These are phyloP conservation scores for Globisporangium carolinianum DNA, from an alignment of 352 stramenopile genomes.

Conservation along the genomic window DNA sequence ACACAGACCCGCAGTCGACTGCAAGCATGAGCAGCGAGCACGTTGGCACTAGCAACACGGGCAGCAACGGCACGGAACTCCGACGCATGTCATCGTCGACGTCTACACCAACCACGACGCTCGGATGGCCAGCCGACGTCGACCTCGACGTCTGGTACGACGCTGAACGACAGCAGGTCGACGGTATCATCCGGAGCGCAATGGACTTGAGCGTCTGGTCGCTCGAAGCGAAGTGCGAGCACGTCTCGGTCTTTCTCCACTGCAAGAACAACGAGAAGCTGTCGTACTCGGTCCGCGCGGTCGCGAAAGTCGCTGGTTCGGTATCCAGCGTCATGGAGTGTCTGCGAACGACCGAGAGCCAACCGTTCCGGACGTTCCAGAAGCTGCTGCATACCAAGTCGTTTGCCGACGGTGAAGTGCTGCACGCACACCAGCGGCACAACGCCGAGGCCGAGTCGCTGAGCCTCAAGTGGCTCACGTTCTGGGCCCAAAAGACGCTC, in stretches of 20 bases:
- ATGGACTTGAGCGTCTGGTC: constrained; percentile 72
- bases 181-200: constrained; percentile 57
- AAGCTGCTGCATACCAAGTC: constrained; percentile 71
- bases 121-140: constrained; percentile 62
- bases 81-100: constrained; percentile 15
- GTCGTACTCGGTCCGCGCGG: constrained; percentile 63
- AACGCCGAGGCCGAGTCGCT: constrained; percentile 52
- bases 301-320: constrained; percentile 56
- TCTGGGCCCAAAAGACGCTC: constrained; percentile 70
- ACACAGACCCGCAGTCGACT: neutral
- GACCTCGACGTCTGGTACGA: constrained; percentile 74
- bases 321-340: constrained; percentile 76
- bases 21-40: constrained; percentile 1
- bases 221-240: constrained; percentile 59
- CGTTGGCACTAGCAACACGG: neutral
- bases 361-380: constrained; percentile 54
- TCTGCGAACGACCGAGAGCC: constrained; percentile 53
- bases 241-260: constrained; percentile 66
- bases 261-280: constrained; percentile 80
- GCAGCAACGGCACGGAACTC: constrained; percentile 1
- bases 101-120: constrained; percentile 9
- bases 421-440: constrained; percentile 39
- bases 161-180: constrained; percentile 59
- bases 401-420: constrained; percentile 75
- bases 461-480: constrained; percentile 79